These are phyloP conservation scores for Fonsecaea nubica DNA, from an alignment of 2,329 filamentous ascomycete species.

Conservation along the genomic window DNA sequence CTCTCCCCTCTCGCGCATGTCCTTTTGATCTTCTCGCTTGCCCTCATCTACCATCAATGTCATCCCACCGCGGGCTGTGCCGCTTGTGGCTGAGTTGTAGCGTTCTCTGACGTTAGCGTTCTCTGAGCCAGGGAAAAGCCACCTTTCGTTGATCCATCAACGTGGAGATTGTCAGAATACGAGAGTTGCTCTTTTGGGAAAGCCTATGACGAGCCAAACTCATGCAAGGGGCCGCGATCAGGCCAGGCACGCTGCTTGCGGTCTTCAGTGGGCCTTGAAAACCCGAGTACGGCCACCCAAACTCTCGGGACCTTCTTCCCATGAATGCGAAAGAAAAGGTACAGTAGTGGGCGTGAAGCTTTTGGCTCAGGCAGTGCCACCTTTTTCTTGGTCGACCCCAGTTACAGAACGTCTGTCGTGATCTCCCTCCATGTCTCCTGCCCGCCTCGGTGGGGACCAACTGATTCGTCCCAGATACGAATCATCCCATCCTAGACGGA, in stretches of 20 bases:
- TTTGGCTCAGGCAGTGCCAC: background rate
- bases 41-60: background rate
- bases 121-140: background rate
- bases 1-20: background rate
- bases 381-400: background rate
- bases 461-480: constrained; percentile 3
- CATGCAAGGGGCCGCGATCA: background rate
- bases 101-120: too few relatives aligned
- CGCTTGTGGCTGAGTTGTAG: background rate
- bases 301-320: background rate
- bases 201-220: background rate
- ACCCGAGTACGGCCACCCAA: background rate
- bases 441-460: background rate
- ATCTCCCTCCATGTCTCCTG: background rate
- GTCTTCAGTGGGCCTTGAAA: background rate
- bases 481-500: background rate
- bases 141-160: background rate
- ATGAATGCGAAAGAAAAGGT: background rate
- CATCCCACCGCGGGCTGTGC: background rate
- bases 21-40: background rate
- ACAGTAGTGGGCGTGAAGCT: background rate
- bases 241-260: background rate
- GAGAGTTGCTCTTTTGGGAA: background rate
- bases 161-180: background rate
- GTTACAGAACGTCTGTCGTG: background rate